Evolutionary conservation across 352 stramenopile genomes (phyloP).

Genomic region (Phytophthora cactorum): DNA sequence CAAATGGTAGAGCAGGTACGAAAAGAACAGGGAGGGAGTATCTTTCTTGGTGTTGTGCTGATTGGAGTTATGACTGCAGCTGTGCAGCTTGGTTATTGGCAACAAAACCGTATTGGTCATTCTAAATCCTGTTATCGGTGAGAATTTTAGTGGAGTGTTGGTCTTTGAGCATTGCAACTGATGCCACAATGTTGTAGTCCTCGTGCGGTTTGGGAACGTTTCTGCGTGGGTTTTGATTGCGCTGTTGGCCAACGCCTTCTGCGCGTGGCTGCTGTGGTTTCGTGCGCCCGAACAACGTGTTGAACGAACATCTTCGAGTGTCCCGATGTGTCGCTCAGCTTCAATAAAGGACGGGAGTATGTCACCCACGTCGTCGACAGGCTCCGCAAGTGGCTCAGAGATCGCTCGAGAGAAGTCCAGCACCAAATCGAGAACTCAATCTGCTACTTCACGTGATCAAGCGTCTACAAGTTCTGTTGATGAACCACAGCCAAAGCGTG

Average conservation of each 20-base stretch:
- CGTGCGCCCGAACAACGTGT: constrained; percentile 8
- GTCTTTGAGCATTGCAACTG: not conserved
- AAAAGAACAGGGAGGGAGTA: not conserved
- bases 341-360: constrained; percentile 4
- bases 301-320: not conserved
- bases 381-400: constrained; percentile 6
- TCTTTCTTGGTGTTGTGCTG: not conserved
- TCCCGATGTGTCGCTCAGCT: not conserved
- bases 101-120: constrained; percentile 44
- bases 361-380: constrained; percentile 10
- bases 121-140: constrained; percentile 55
- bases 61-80: constrained; percentile 7
- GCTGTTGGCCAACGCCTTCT: constrained; percentile 49
- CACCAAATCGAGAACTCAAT: constrained; percentile 4
- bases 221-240: constrained; percentile 30
- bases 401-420: constrained; percentile 13
- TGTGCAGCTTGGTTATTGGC: constrained; percentile 20
- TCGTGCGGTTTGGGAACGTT: constrained; percentile 51
- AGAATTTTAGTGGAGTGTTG: not conserved
- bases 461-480: constrained; percentile 10
- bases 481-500: not conserved
- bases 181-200: constrained; percentile 29
- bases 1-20: constrained; percentile 23
- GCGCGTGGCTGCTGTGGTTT: constrained; percentile 55
- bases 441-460: constrained; percentile 7